Conservation (phyloP, 2,329 filamentous ascomycete genomes). For the Fusarium dimerum region DNA sequence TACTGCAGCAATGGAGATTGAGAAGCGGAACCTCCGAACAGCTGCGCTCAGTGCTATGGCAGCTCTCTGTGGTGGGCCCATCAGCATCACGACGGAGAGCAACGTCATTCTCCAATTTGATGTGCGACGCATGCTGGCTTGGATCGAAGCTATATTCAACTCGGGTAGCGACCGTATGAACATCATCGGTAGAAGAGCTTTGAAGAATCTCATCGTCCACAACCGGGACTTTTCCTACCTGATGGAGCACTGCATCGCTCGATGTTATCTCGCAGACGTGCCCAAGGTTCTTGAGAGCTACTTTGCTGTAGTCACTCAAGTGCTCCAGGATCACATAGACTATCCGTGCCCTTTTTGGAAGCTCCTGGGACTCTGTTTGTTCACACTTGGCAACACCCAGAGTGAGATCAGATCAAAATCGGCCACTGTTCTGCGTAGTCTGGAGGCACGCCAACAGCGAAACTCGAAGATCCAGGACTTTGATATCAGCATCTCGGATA, state of each 20-base stretch:
- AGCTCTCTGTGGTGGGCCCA: slow-evolving; percentile 80
- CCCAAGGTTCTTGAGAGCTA: slow-evolving; percentile 91
- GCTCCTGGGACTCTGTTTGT: slow-evolving; percentile 82
- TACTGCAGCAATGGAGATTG: slow-evolving; percentile 92
- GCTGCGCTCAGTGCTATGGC: slow-evolving; percentile 96
- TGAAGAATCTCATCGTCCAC: slow-evolving; percentile 87
- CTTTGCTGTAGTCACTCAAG: slow-evolving; percentile 87
- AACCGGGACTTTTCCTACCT: slow-evolving; percentile 86
- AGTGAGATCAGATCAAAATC: slow-evolving; percentile 89
- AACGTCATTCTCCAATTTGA: slow-evolving; percentile 89
- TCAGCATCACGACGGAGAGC: slow-evolving; percentile 86
- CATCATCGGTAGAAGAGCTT: slow-evolving; percentile 80
- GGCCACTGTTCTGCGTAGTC: slow-evolving; percentile 72
- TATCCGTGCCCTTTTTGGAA: slow-evolving; percentile 90
- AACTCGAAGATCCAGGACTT: slow-evolving; percentile 95
- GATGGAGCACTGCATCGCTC: slow-evolving; percentile 84
- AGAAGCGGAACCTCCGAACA: slow-evolving; percentile 88
- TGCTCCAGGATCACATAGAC: slow-evolving; percentile 79
- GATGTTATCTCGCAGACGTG: slow-evolving; percentile 82
- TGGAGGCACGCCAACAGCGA: slow-evolving; percentile 77
- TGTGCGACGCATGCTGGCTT: slow-evolving; percentile 85
- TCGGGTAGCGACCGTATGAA: slow-evolving; percentile 91
- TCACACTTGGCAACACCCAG: slow-evolving; percentile 89
- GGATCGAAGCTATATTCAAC: slow-evolving; percentile 94
- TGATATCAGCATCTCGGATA: slow-evolving; percentile 97